Conservation (phyloP, 1,139 yeast genomes). For the Pichia terricola region DNA sequence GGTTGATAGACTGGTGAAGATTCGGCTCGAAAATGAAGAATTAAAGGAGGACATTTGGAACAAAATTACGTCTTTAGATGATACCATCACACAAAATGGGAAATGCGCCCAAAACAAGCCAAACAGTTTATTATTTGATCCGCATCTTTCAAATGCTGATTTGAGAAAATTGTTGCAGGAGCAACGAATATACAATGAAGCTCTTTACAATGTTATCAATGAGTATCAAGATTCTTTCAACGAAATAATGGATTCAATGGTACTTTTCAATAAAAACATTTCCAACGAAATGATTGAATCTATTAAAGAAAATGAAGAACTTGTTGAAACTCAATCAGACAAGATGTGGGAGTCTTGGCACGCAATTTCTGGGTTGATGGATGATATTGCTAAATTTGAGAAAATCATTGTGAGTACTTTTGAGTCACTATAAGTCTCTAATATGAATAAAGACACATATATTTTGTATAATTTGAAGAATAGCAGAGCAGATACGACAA, state of each 20-base stretch:
- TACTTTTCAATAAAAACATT: conserved; percentile 5
- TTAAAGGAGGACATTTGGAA: conserved; percentile 21
- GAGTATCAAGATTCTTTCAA: conserved; percentile 17
- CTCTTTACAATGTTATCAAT: conserved; percentile 14
- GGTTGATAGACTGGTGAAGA: conserved; percentile 15
- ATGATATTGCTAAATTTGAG: conserved; percentile 1
- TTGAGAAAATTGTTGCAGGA: conserved; percentile 10
- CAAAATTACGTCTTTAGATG: conserved; percentile 12
- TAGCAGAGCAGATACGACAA: too few relatives aligned
- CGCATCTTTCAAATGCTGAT: conserved; percentile 5
- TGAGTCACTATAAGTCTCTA: not conserved
- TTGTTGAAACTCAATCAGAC: conserved; percentile 2
- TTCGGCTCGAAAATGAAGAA: conserved; percentile 14
- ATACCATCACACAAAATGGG: not conserved
- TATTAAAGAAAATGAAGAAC: not conserved
- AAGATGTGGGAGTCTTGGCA: conserved; percentile 10
- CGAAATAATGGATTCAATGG: conserved; percentile 13
- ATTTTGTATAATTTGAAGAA: not conserved
- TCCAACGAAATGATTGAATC: not conserved
- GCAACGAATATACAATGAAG: conserved; percentile 16
- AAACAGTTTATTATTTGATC: conserved; percentile 3
- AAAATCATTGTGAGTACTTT: not conserved
- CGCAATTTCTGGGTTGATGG: not conserved
- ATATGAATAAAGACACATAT: not conserved
- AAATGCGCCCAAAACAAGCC: not conserved